Conservation (phyloP, 2,329 filamentous ascomycete species). For the Neopestalotiopsis sp. region DNA sequence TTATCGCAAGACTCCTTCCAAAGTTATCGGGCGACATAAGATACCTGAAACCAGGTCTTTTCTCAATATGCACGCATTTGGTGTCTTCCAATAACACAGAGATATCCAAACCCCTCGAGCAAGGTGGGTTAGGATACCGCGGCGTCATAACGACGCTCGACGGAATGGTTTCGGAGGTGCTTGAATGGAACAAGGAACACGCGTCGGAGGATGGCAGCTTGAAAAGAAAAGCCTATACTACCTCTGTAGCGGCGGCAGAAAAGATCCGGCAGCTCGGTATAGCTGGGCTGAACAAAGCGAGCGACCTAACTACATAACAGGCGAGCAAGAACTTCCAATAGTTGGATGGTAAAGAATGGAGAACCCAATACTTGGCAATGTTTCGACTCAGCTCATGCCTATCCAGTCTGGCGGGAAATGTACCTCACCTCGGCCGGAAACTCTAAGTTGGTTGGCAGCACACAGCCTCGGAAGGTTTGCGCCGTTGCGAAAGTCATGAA, state of each 20-base stretch:
- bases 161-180: conserved; percentile 44
- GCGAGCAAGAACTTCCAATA: too few relatives aligned
- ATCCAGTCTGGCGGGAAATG: background rate
- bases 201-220: conserved; percentile 19
- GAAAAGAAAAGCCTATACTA: conserved; percentile 40
- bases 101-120: conserved; percentile 34
- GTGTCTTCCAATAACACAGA: conserved; percentile 40
- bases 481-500: background rate
- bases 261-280: conserved; percentile 38
- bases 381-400: background rate
- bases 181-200: conserved; percentile 49
- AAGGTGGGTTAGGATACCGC: conserved; percentile 46
- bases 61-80: conserved; percentile 47
- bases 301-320: background rate
- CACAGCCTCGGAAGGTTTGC: background rate
- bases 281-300: background rate
- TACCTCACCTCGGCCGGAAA: background rate
- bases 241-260: conserved; percentile 44
- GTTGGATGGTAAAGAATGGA: background rate
- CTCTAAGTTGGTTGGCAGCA: background rate
- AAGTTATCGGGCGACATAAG: conserved; percentile 38
- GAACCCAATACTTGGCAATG: background rate
- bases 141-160: conserved; percentile 46
- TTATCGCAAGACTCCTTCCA: conserved; percentile 37
- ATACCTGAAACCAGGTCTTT: conserved; percentile 45